Evolutionary conservation across 164 flowering plant species (phyloP), one percentile per base, ranked within the genome.

Genomic region (Nelumbo lutea): DNA sequence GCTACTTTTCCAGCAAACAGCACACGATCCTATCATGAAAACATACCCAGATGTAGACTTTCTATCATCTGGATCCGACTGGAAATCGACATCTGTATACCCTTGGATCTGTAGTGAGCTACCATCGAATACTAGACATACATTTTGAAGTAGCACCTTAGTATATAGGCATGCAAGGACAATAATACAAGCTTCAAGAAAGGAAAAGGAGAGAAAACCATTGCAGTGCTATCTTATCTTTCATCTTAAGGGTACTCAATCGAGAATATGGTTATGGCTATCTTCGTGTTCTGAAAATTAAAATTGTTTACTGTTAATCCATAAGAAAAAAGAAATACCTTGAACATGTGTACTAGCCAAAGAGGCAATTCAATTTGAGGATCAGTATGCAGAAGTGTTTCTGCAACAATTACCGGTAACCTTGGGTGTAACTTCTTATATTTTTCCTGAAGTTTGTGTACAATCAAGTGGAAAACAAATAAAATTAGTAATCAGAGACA

Each of bases 331-430:
- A 65, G 67, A 13, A 56, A 74, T 80, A 95, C 99, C 99, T 92
- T 95, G 80, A 95, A 92, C 87, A 87, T 85, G 46, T 80, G 80
- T 70, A 92, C 90, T 58, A 95, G 79, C 99, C 99, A 95, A 53
- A 92, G 85, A 68, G 99, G 99, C 77, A 95, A 77, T 69, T 92
- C 98, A 69, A 95, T 86, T 65, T 87, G 88, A 70, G 91, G 76
- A 82, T 95, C 90, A 38, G 85, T 71, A 42, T 76, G 84, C 75
- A 92, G 91, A 78, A 95, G 91, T 52, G 95, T 88, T 75, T 88
- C 94, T 72, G 96, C 99, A 79, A 92, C 95, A 66, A 86, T 70
- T n/a, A 81, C 76, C 27, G 99, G 99, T 68, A 95, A 78, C 68
- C 89, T 85, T 48, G 90, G 85, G 74, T 95, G 93, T 67, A 81